Evolutionary conservation across 1,284 basidiomycete genomes (phyloP).

Genomic region (Boletus semigastroideus): DNA sequence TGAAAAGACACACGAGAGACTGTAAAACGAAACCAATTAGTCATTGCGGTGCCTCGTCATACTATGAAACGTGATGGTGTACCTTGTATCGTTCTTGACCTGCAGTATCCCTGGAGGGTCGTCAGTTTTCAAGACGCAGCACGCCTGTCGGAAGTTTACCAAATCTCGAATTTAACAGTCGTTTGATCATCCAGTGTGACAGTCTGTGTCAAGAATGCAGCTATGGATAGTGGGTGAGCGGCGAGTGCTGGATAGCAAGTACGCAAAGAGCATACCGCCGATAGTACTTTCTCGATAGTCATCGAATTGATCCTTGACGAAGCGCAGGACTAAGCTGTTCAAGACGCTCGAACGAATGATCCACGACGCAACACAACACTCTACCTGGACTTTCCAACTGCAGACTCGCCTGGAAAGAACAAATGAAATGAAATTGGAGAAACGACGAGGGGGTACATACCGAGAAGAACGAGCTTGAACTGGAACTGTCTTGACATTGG

Average conservation of each 20-base stretch:
- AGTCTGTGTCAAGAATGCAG: conserved; percentile 96
- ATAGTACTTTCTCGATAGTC: conserved; percentile 94
- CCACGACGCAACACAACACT: conserved; percentile 3
- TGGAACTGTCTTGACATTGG: conserved; percentile 82
- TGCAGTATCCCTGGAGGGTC: conserved; percentile 74
- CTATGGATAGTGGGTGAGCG: conserved; percentile 40
- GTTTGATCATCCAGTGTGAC: conserved; percentile 88
- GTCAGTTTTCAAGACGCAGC: conserved; percentile 1
- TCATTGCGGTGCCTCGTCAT: not conserved
- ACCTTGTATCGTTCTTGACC: conserved; percentile 93
- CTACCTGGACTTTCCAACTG: conserved; percentile 94
- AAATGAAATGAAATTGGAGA: not conserved
- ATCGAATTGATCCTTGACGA: conserved; percentile 97
- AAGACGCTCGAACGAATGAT: conserved; percentile 8
- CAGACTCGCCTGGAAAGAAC: conserved; percentile 77
- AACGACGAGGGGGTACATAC: conserved; percentile 41
- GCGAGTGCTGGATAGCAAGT: conserved; percentile 8
- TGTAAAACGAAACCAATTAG: conserved; percentile 26
- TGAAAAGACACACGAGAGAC: conserved; percentile 56
- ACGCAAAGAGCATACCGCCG: conserved; percentile 53
- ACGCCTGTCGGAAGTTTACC: conserved; percentile 52
- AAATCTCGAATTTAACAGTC: conserved; percentile 97
- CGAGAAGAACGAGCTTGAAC: conserved; percentile 90
- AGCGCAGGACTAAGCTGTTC: conserved; percentile 84
- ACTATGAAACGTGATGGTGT: conserved; percentile 23